Percentiles rank a stretch among this genome's conserved stretches.
Conservation (phyloP, 1,139 yeast species). For the Suhomyces maxii region DNA sequence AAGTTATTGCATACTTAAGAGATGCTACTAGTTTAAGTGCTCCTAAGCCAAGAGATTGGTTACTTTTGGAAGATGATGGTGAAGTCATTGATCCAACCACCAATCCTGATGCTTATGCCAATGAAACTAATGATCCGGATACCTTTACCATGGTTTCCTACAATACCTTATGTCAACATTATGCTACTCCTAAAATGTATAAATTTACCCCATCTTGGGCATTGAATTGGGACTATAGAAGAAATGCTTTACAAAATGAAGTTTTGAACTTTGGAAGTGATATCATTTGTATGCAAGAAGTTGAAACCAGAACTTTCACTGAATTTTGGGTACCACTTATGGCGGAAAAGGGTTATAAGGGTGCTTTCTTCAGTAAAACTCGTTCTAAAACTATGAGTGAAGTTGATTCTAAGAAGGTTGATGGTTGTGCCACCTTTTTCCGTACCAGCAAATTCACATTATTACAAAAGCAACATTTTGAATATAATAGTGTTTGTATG, state of each 20-base stretch:
- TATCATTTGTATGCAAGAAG: slow-evolving; percentile 90
- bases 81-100: slow-evolving; percentile 49
- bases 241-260: slow-evolving; percentile 71
- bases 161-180: slow-evolving; percentile 92
- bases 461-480: slow-evolving; percentile 71
- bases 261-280: slow-evolving; percentile 66
- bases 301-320: slow-evolving; percentile 81
- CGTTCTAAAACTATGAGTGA: slow-evolving; percentile 91
- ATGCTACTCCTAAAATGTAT: slow-evolving; percentile 90
- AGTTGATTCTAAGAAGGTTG: slow-evolving; percentile 82
- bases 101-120: slow-evolving; percentile 34
- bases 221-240: slow-evolving; percentile 89
- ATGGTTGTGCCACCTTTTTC: slow-evolving; percentile 95
- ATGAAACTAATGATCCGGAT: slow-evolving; percentile 25
- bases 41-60: slow-evolving; percentile 81
- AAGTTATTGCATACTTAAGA: slow-evolving; percentile 74
- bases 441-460: slow-evolving; percentile 67
- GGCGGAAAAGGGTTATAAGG: slow-evolving; percentile 73
- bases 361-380: slow-evolving; percentile 81
- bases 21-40: slow-evolving; percentile 68
- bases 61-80: slow-evolving; percentile 74
- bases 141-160: slow-evolving; percentile 79
- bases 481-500: slow-evolving; percentile 86
- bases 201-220: slow-evolving; percentile 98
- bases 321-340: slow-evolving; percentile 83